A percentile compares a stretch with the other conserved stretches of the same genome.
Evolutionary conservation across 2,329 filamentous ascomycete species (phyloP).

Genomic region (Colletotrichum godetiae): DNA sequence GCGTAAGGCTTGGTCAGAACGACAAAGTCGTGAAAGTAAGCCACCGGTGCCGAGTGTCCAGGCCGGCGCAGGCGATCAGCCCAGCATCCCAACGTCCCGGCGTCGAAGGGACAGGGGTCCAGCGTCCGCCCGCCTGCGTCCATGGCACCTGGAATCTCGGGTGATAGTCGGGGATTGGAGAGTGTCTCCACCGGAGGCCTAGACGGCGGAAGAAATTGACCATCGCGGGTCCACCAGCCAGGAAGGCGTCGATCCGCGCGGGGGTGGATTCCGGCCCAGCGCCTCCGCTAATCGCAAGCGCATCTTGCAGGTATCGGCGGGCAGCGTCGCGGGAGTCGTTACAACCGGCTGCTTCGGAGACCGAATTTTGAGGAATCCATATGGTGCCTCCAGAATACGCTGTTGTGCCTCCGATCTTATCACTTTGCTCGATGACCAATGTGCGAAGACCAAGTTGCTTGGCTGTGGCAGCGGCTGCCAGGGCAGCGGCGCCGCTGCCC

Average conservation of each 20-base stretch:
- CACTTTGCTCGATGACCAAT: conserved; percentile 47
- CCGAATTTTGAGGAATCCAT: conserved; percentile 48
- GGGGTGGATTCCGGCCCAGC: conserved; percentile 43
- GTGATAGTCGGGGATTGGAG: conserved; percentile 45
- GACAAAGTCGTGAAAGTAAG: not conserved
- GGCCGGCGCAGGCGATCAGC: not conserved
- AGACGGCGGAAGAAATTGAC: conserved; percentile 41
- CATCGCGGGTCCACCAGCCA: conserved; percentile 45
- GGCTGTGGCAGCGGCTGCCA: conserved; percentile 44
- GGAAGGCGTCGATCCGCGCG: conserved; percentile 42
- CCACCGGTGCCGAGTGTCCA: not conserved
- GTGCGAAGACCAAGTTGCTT: conserved; percentile 38
- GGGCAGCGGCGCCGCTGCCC: conserved; percentile 45
- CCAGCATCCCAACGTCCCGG: conserved; percentile 33
- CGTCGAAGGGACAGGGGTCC: conserved; percentile 41
- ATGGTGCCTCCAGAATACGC: conserved; percentile 46
- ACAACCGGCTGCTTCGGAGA: conserved; percentile 36
- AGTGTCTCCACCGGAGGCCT: conserved; percentile 42
- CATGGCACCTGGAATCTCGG: conserved; percentile 38
- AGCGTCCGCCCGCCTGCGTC: conserved; percentile 39
- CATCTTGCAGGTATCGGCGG: conserved; percentile 41
- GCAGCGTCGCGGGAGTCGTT: conserved; percentile 41
- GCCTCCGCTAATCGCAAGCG: conserved; percentile 38
- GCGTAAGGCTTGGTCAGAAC: not conserved
- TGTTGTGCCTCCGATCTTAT: conserved; percentile 46